Base-by-base conservation (phyloP, 2,329 filamentous ascomycete species). In the Phyllosticta citrichinensis region DNA sequence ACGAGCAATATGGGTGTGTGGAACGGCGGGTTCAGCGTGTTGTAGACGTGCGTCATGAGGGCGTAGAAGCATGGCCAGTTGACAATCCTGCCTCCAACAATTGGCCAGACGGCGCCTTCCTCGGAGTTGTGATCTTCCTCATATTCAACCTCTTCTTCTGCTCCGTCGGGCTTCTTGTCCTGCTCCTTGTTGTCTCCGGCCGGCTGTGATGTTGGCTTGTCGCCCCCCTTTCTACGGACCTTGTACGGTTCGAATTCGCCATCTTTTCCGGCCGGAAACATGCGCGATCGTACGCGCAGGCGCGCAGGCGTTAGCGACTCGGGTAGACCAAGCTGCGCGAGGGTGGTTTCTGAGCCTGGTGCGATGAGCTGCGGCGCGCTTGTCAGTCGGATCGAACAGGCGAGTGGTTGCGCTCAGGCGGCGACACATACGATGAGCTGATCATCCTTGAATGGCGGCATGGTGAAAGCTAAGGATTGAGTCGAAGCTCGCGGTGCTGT, bases 61-160 rank as follows among this genome's bases (percentile, higher is more conserved):
- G 94, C 93, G 65, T 96, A 88, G 77, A 99, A 96, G 66, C 91
- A 93, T 0, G 87, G 82, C 91, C 96, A 96, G 72, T 97, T 85
- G 52, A 88, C 85, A 64, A 99, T 94, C 69, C 84, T 85, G 61
- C 94, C 94, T 65, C 87, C 85, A 79, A 75, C 69, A 58, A 99
- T 85, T 11, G 94, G 94, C 78, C 91, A 97, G 59, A 96, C 83
- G 2, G 94, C 94, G 63, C 89, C 94, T 74, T 97, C 90, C 62
- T 88, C 86, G 63, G 90, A 91, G 59, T 93, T 87, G 22, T 87
- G 86, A 71, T 97, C 91, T 77, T 97, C 94, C 66, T 97, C 88
- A 76, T 87, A 95, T 67, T 91, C 83, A 62, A 79, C 77, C 61
- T 83, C 80, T 27, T 85, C 83, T 8, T 70, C 69, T 61, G 80